Percentiles rank a stretch among this genome's conserved stretches.
phyloP scores from a whole-genome alignment of 2,329 filamentous ascomycete genomes.

The Arachnomyces sp. region DNA sequence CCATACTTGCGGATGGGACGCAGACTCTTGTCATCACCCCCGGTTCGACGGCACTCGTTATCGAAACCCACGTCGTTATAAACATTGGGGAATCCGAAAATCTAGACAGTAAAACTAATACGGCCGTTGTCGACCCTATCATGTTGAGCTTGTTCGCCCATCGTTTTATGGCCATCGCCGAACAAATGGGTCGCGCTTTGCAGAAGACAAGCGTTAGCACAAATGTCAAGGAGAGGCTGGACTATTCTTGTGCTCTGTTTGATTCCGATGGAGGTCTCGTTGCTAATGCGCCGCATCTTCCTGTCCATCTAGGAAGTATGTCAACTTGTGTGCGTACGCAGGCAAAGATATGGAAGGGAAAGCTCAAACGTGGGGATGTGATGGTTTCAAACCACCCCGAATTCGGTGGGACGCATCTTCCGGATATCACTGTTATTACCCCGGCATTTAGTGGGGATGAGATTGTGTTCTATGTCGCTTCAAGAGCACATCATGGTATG shows the following conservation, averaged over 20 bases:
- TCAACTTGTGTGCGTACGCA: constrained; percentile 69
- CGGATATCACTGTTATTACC: constrained; percentile 71
- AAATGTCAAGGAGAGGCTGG: constrained; percentile 69
- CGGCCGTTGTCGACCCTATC: constrained; percentile 61
- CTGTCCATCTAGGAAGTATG: constrained; percentile 72
- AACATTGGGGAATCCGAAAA: constrained; percentile 55
- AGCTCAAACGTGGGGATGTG: constrained; percentile 69
- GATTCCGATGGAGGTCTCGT: constrained; percentile 63
- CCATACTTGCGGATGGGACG: constrained; percentile 64
- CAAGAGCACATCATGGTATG: constrained; percentile 63
- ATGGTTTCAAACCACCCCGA: constrained; percentile 79
- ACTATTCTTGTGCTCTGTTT: constrained; percentile 71
- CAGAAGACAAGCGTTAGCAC: constrained; percentile 74
- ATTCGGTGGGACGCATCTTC: constrained; percentile 74
- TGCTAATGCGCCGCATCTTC: constrained; percentile 68
- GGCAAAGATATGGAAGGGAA: constrained; percentile 69
- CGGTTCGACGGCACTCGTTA: constrained; percentile 59
- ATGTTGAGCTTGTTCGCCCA: constrained; percentile 72
- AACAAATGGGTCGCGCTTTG: constrained; percentile 71
- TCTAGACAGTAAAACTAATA: constrained; percentile 40
- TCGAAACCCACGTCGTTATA: constrained; percentile 77
- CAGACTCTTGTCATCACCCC: constrained; percentile 81
- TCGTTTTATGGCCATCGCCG: constrained; percentile 76
- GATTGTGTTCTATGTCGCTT: constrained; percentile 68
- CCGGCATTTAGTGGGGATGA: constrained; percentile 61